A percentile compares a stretch with the other conserved stretches of the same genome.
Evolutionary conservation across 176 grass and related monocot genomes (phyloP).

Genomic region (Thalia dealbata): DNA sequence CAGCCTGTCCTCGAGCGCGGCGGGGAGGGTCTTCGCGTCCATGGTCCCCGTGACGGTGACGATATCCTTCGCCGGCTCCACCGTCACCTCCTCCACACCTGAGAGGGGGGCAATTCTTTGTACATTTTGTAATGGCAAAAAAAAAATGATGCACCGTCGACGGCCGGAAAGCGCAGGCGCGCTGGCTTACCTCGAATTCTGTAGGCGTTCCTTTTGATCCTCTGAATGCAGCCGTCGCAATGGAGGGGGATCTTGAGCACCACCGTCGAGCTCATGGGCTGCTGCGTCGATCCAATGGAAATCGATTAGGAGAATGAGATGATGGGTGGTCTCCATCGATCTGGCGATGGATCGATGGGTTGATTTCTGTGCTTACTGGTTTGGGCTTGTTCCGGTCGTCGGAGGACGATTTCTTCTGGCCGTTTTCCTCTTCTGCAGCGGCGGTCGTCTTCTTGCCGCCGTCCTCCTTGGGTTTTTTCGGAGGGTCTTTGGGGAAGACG

Average conservation of each 20-base stretch:
- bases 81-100: conserved; percentile 65
- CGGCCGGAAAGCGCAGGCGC: not conserved
- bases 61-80: conserved; percentile 60
- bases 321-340: not conserved
- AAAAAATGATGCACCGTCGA: not conserved
- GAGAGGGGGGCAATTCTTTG: not conserved
- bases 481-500: conserved; percentile 42
- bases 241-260: conserved; percentile 90
- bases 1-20: conserved; percentile 54
- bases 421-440: conserved; percentile 19
- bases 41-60: conserved; percentile 80
- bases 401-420: conserved; percentile 26
- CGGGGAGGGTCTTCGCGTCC: conserved; percentile 51
- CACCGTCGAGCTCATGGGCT: conserved; percentile 47
- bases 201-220: conserved; percentile 46
- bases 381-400: conserved; percentile 48
- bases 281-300: conserved; percentile 1
- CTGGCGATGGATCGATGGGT: not conserved
- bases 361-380: conserved; percentile 39
- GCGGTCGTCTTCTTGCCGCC: conserved; percentile 30
- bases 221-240: conserved; percentile 74
- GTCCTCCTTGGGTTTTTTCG: conserved; percentile 33
- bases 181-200: conserved; percentile 70
- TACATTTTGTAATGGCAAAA: not conserved
- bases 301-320: not conserved